phyloP scores from a whole-genome alignment of 805 yeast genomes.

The Starmerella scarabaei region DNA sequence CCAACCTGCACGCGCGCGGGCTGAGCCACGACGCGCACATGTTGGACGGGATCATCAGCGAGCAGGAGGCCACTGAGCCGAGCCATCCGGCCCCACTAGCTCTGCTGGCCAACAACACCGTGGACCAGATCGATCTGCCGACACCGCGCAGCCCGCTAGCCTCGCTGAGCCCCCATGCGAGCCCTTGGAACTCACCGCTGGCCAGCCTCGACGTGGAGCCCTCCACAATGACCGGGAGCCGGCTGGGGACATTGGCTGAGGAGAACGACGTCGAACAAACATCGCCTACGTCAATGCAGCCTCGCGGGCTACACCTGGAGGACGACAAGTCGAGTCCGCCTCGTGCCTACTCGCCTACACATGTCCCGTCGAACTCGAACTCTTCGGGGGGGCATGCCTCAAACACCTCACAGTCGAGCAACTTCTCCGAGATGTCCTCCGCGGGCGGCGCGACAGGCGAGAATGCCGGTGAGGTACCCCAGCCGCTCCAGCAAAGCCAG shows the following conservation, averaged over 20 bases:
- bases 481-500: background rate
- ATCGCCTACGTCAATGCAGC: background rate
- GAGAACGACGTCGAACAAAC: constrained; percentile 7
- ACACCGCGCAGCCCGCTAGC: constrained; percentile 11
- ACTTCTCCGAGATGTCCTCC: background rate
- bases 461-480: too few species aligned
- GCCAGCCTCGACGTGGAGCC: constrained; percentile 7
- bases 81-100: too few species aligned
- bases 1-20: constrained; percentile 29
- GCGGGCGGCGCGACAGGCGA: too few species aligned
- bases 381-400: background rate
- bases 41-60: constrained; percentile 1
- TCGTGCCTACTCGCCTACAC: background rate
- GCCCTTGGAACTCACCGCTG: constrained; percentile 16
- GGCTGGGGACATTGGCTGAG: constrained; percentile 13
- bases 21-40: constrained; percentile 26
- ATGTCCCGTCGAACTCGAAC: background rate
- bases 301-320: background rate
- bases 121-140: background rate
- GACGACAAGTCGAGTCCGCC: background rate
- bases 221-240: constrained; percentile 1
- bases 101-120: background rate
- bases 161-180: constrained; percentile 5
- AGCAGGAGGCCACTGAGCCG: background rate
- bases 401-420: background rate